phyloP scores from a whole-genome alignment of 306 rosid genomes.

The Geum urbanum region DNA sequence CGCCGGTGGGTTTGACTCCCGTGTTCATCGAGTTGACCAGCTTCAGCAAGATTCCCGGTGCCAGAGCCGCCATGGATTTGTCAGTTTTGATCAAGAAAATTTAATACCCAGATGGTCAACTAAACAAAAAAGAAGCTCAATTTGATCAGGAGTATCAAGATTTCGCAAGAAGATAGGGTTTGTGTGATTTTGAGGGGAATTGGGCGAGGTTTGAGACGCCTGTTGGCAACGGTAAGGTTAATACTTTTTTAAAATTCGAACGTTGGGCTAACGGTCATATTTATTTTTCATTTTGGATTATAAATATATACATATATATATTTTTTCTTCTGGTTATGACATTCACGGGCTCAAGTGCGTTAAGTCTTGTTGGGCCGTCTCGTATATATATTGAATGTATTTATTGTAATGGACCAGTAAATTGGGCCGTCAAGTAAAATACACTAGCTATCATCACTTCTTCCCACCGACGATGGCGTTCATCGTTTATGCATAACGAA shows the following conservation, averaged over 20 bases:
- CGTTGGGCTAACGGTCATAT: conserved; percentile 66
- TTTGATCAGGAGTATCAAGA: neutral
- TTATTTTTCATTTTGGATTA: neutral
- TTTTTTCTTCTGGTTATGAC: neutral
- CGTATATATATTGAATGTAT: neutral
- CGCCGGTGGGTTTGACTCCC: conserved; percentile 64
- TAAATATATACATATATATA: too few relatives aligned
- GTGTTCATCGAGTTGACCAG: conserved; percentile 67
- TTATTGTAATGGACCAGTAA: neutral
- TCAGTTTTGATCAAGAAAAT: neutral
- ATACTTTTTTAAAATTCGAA: conserved; percentile 37
- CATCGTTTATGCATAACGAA: neutral
- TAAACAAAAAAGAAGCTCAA: neutral
- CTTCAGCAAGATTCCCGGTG: conserved; percentile 78
- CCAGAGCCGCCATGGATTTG: conserved; percentile 60
- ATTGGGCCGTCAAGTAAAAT: too few relatives aligned
- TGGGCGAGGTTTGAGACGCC: conserved; percentile 18
- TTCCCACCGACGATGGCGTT: too few relatives aligned
- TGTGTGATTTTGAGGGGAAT: neutral
- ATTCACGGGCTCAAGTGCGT: neutral
- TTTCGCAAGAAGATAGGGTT: neutral
- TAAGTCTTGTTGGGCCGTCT: neutral
- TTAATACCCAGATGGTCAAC: neutral
- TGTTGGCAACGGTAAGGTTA: conserved; percentile 50
- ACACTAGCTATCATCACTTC: too few relatives aligned